Conservation (phyloP, 495 filamentous ascomycete genomes). For the Evernia prunastri region DNA sequence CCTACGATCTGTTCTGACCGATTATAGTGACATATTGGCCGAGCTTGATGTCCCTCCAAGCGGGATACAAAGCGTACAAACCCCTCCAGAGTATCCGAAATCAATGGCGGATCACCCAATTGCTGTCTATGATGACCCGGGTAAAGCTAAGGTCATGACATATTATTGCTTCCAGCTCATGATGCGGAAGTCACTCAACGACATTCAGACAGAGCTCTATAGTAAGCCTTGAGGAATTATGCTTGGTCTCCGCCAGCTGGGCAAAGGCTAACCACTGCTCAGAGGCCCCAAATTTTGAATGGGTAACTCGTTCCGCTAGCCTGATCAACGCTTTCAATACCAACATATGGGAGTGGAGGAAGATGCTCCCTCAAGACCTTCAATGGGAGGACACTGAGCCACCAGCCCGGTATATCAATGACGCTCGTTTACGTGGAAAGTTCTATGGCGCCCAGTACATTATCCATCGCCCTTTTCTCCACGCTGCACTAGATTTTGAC, state of each 20-base stretch:
- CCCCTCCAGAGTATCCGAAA: conserved; percentile 23
- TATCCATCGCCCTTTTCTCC: conserved; percentile 76
- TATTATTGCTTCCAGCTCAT: conserved; percentile 84
- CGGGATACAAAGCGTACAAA: conserved; percentile 53
- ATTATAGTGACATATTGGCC: conserved; percentile 77
- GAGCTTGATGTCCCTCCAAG: conserved; percentile 80
- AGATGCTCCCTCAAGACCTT: conserved; percentile 39
- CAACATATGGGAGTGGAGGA: conserved; percentile 42
- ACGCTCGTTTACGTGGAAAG: conserved; percentile 81
- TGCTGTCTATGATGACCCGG: conserved; percentile 17
- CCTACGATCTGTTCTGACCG: conserved; percentile 1
- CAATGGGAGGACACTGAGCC: conserved; percentile 62
- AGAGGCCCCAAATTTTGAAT: conserved; percentile 22
- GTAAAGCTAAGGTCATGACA: conserved; percentile 51
- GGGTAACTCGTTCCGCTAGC: conserved; percentile 28
- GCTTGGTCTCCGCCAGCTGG: neutral
- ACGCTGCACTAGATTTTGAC: conserved; percentile 48
- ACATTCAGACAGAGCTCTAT: conserved; percentile 66
- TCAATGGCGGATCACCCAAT: conserved; percentile 22
- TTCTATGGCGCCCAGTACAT: conserved; percentile 91
- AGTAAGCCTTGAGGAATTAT: conserved; percentile 22
- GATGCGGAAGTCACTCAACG: conserved; percentile 77
- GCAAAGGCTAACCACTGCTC: conserved; percentile 5
- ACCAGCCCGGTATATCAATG: conserved; percentile 69
- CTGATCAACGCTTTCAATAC: conserved; percentile 34